These are phyloP conservation scores for Claviceps quebecensis DNA, from an alignment of 2,329 filamentous ascomycete genomes.

Conservation along the genomic window DNA sequence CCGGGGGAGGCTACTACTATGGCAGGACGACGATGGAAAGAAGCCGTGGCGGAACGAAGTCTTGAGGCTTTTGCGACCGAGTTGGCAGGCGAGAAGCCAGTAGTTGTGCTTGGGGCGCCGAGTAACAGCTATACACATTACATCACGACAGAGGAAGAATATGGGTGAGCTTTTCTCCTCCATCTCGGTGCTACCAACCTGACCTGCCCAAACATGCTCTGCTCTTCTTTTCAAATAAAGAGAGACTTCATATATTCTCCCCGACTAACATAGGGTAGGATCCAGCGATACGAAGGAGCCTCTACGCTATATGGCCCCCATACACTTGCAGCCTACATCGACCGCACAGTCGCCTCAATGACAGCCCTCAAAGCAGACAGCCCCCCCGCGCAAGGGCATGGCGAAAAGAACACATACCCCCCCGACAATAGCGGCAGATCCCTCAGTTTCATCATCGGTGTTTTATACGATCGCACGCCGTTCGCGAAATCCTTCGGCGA, in stretches of 20 bases:
- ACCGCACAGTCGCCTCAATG: slow-evolving; percentile 57
- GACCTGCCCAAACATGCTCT: background rate
- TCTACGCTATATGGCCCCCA: slow-evolving; percentile 77
- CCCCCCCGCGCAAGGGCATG: slow-evolving; percentile 13
- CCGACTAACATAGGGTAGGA: slow-evolving; percentile 18
- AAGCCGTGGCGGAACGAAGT: slow-evolving; percentile 45
- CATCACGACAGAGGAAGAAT: slow-evolving; percentile 58
- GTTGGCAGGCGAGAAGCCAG: slow-evolving; percentile 32
- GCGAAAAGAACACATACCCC: slow-evolving; percentile 42
- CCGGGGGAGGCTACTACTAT: slow-evolving; percentile 85
- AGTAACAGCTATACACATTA: slow-evolving; percentile 81
- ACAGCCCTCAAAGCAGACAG: slow-evolving; percentile 45
- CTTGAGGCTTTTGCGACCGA: slow-evolving; percentile 26
- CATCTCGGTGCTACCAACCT: background rate
- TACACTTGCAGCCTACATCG: slow-evolving; percentile 76
- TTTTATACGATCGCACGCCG: slow-evolving; percentile 56
- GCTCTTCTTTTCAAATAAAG: background rate
- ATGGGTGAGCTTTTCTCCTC: slow-evolving; percentile 12
- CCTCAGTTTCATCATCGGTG: slow-evolving; percentile 64
- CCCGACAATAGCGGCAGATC: slow-evolving; percentile 66
- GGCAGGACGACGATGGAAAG: slow-evolving; percentile 76
- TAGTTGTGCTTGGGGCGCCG: slow-evolving; percentile 72
- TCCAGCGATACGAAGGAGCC: slow-evolving; percentile 84
- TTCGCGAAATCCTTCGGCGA: slow-evolving; percentile 57
- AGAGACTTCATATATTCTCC: background rate